These are phyloP conservation scores for Trypanosomatidae sp. DNA, from an alignment of 208 protist genomes.

Conservation along the genomic window DNA sequence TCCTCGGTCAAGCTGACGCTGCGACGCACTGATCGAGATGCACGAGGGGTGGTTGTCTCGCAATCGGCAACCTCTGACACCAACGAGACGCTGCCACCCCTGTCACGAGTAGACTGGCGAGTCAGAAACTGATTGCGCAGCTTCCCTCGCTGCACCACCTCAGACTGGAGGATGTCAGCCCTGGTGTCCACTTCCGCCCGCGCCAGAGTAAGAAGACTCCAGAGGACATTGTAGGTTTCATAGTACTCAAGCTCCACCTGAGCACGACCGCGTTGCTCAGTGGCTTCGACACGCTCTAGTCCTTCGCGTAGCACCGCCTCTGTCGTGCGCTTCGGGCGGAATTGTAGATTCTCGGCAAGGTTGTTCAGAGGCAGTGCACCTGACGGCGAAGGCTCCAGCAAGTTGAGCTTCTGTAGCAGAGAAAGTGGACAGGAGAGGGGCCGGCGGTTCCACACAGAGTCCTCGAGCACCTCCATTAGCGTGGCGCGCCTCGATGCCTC, in stretches of 20 bases:
- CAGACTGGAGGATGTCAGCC: constrained; percentile 31
- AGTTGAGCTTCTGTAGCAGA: constrained; percentile 76
- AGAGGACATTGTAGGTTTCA: constrained; percentile 52
- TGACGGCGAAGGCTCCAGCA: constrained; percentile 43
- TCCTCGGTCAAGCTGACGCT: constrained; percentile 52
- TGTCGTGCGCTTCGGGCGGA: constrained; percentile 33
- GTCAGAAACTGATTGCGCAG: constrained; percentile 36
- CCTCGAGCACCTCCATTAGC: constrained; percentile 72
- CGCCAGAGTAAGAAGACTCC: constrained; percentile 33
- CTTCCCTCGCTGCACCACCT: constrained; percentile 33
- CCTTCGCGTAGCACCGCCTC: constrained; percentile 49
- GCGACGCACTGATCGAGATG: constrained; percentile 38
- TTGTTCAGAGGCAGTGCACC: constrained; percentile 33
- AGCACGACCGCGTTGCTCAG: constrained; percentile 52
- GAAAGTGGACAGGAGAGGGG: constrained; percentile 79
- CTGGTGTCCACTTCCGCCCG: constrained; percentile 38
- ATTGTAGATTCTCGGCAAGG: constrained; percentile 43
- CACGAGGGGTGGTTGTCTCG: constrained; percentile 3
- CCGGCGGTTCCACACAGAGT: constrained; percentile 80
- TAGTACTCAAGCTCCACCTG: constrained; percentile 68
- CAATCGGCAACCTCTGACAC: constrained; percentile 27
- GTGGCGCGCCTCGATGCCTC: constrained; percentile 52
- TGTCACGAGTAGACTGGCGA: constrained; percentile 18
- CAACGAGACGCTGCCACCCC: constrained; percentile 54
- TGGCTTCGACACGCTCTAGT: constrained; percentile 40